Base-by-base conservation (phyloP, 75 land plant species). In the Isoetes taiwanensis region DNA sequence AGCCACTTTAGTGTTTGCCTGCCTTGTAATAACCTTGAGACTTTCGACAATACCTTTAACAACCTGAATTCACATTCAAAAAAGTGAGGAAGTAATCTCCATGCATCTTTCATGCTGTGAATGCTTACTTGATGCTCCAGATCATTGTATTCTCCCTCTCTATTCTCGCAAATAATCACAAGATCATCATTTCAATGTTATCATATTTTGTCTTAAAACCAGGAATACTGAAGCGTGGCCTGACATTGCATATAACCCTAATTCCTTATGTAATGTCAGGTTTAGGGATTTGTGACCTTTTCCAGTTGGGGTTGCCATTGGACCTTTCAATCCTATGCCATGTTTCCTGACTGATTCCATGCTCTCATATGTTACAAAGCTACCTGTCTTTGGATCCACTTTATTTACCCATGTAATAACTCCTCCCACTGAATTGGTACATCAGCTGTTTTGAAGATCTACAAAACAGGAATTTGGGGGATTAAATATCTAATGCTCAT, bases 271-370 rank as follows among this genome's bases (percentile, higher is more conserved):
- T n/a, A 46, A 23, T 8, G 50, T 46, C 50, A 46, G n/a, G 50
- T 46, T 46, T 6, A 46, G 50, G 5, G 50, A 46, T 23, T 46
- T 46, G 50, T 46, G 50, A n/a, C 50, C 50, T 19, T 46, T 46
- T 8, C 50, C 50, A 46, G 23, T 46, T 6, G 50, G 50, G n/a
- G 50, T 46, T 6, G 50, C 50, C 50, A 46, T 46, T n/a, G 50
- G 50, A 23, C 50, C 50, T n/a, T 46, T 46, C 12, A 46, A n/a
- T 6, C 50, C 50, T 19, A 46, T 46, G 6, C 50, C 50, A 46
- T 46, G 4, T 23, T 19, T 46, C 16, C 50, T 19, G 6, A 46
- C 50, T 6, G 50, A 46, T 23, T 46, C 50, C 50, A 46, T 46
- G 16, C 50, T 46, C 21, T 46, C 50, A n/a, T 46, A 46, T n/a